phyloP scores from a whole-genome alignment of 2,329 filamentous ascomycete genomes.

The Colletotrichum sp. region DNA sequence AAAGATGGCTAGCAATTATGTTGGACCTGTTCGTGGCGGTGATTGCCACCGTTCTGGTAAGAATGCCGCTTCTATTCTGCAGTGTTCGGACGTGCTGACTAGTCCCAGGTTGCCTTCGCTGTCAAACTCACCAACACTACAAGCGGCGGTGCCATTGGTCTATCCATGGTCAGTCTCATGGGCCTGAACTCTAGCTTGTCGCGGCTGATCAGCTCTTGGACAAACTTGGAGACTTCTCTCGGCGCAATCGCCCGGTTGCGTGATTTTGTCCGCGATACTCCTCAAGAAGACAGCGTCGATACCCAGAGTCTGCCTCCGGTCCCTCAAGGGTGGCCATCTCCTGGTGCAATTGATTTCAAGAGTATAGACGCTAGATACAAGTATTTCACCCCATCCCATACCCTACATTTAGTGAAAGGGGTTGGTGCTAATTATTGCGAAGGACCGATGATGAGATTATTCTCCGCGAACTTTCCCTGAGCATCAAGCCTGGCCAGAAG shows the following conservation, averaged over 20 bases:
- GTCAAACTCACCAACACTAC: conserved; percentile 27
- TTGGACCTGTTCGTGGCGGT: conserved; percentile 53
- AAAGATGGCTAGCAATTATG: conserved; percentile 61
- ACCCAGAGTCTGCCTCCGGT: conserved; percentile 19
- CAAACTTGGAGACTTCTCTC: conserved; percentile 30
- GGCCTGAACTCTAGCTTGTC: conserved; percentile 35
- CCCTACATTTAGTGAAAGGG: background rate
- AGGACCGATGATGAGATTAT: conserved; percentile 10
- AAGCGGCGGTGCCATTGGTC: conserved; percentile 21
- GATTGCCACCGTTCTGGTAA: conserved; percentile 49
- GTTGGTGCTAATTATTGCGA: background rate
- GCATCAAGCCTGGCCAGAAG: conserved; percentile 33
- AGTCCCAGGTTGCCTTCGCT: conserved; percentile 35
- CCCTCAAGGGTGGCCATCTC: conserved; percentile 35
- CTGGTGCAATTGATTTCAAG: conserved; percentile 34
- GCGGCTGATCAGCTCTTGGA: conserved; percentile 37
- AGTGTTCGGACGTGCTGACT: background rate
- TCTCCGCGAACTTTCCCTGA: conserved; percentile 29
- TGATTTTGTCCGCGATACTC: conserved; percentile 30
- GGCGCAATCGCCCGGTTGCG: conserved; percentile 31
- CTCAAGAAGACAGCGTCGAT: conserved; percentile 28
- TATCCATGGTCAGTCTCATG: conserved; percentile 33
- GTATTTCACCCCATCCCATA: conserved; percentile 9
- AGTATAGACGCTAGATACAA: conserved; percentile 35
- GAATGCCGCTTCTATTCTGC: background rate